These are phyloP conservation scores for Abelmoschus esculentus DNA, from an alignment of 345 rosid species.

Conservation along the genomic window DNA sequence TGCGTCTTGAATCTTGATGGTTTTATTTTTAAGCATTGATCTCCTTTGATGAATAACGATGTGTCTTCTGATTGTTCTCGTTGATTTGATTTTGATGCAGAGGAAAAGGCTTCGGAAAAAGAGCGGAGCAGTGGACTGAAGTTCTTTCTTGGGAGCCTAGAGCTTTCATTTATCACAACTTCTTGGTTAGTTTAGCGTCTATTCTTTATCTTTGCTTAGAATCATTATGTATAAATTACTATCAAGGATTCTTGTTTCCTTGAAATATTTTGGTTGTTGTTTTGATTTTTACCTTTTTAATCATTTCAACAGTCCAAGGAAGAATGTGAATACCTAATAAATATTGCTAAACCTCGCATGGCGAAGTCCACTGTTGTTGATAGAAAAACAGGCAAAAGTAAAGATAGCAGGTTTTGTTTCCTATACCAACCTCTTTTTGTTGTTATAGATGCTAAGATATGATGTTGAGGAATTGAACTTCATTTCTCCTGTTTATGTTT, in stretches of 20 bases:
- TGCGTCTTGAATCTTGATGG: background rate
- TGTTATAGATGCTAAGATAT: background rate
- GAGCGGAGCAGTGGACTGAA: background rate
- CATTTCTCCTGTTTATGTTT: background rate
- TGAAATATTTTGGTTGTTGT: background rate
- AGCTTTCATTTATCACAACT: background rate
- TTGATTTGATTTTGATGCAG: background rate
- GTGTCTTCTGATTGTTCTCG: background rate
- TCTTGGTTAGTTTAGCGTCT: background rate
- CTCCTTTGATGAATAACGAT: background rate
- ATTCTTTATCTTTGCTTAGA: too few relatives aligned
- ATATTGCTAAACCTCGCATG: background rate
- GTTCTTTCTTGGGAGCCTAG: background rate
- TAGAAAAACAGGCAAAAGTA: background rate
- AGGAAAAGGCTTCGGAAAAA: background rate
- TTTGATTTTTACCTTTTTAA: background rate
- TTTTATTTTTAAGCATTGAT: background rate
- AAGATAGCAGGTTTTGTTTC: background rate
- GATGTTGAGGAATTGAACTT: background rate
- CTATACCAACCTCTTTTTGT: background rate
- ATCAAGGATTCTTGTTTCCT: too few relatives aligned
- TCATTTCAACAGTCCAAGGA: background rate
- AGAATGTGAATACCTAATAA: background rate
- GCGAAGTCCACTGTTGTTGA: background rate
- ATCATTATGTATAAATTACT: too few relatives aligned